Conservation (phyloP, 495 filamentous ascomycete species). For the Tetracladium setigerum region DNA sequence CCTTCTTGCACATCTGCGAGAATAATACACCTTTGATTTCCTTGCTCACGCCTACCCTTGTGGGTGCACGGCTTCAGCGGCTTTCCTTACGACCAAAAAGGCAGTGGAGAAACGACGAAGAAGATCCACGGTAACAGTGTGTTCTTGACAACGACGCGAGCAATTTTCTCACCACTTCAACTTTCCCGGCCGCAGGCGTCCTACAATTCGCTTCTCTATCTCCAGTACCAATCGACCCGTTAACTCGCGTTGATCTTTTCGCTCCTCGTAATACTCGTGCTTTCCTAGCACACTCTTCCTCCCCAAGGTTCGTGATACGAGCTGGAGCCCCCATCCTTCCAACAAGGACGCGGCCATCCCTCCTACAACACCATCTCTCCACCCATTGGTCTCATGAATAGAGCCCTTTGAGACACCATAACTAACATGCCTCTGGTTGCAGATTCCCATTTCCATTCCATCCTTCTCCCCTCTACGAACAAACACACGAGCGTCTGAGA, state of each 20-base stretch:
- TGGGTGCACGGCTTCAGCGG: slow-evolving; percentile 20
- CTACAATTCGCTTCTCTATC: slow-evolving; percentile 35
- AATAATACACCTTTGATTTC: slow-evolving; percentile 14
- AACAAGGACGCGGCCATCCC: slow-evolving; percentile 12
- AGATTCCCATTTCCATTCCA: not conserved
- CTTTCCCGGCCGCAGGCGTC: slow-evolving; percentile 45
- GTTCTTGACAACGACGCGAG: slow-evolving; percentile 33
- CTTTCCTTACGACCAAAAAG: slow-evolving; percentile 13
- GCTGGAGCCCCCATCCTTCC: slow-evolving; percentile 5
- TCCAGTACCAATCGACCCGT: slow-evolving; percentile 28
- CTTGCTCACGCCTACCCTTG: slow-evolving; percentile 27
- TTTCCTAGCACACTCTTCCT: slow-evolving; percentile 11
- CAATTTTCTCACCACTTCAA: slow-evolving; percentile 23
- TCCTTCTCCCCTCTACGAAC: not conserved
- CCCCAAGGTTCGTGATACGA: slow-evolving; percentile 18
- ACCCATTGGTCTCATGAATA: slow-evolving; percentile 6
- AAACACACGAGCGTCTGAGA: not conserved
- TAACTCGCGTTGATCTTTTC: slow-evolving; percentile 21
- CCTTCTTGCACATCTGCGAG: slow-evolving; percentile 13
- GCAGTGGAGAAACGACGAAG: too few species aligned
- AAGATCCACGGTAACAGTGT: slow-evolving; percentile 44
- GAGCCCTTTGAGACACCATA: not conserved
- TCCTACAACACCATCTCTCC: slow-evolving; percentile 7
- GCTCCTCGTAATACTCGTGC: slow-evolving; percentile 20
- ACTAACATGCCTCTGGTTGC: not conserved